Percentiles rank a stretch among this genome's conserved stretches.
Conservation (phyloP, 495 filamentous ascomycete genomes). For the Eremomyces bilateralis region DNA sequence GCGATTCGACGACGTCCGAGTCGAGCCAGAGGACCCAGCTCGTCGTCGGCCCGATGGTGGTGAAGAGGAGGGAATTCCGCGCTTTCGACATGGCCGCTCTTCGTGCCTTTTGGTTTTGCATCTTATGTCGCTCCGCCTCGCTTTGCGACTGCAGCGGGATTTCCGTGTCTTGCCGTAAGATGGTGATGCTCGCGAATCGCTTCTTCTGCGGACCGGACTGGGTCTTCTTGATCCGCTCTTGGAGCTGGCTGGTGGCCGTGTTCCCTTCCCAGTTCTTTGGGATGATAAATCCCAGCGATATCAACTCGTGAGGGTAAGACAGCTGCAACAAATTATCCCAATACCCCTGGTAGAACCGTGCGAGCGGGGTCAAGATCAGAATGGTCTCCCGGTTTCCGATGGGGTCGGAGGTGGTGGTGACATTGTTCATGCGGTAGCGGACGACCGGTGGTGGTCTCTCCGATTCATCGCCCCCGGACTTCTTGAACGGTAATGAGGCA, state of each 20-base stretch:
- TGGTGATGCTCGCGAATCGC: slow-evolving; percentile 78
- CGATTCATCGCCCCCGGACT: slow-evolving; percentile 32
- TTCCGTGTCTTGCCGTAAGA: slow-evolving; percentile 88
- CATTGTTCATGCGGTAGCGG: slow-evolving; percentile 83
- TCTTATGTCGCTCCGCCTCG: slow-evolving; percentile 75
- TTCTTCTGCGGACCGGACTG: slow-evolving; percentile 58
- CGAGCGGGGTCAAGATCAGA: slow-evolving; percentile 80
- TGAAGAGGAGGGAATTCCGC: slow-evolving; percentile 84
- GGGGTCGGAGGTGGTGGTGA: slow-evolving; percentile 59
- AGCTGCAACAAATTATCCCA: slow-evolving; percentile 86
- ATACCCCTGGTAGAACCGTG: slow-evolving; percentile 79
- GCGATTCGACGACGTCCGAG: slow-evolving; percentile 78
- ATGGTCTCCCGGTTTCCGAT: slow-evolving; percentile 62
- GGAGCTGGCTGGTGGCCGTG: slow-evolving; percentile 53
- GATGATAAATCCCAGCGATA: slow-evolving; percentile 89
- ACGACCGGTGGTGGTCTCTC: slow-evolving; percentile 62
- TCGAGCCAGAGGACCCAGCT: slow-evolving; percentile 97
- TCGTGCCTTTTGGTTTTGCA: slow-evolving; percentile 66
- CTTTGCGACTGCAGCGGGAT: slow-evolving; percentile 57
- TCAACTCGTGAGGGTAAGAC: slow-evolving; percentile 76
- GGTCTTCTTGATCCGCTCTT: slow-evolving; percentile 63
- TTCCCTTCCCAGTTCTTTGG: slow-evolving; percentile 83
- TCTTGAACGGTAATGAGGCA: slow-evolving; percentile 63
- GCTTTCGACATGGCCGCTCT: slow-evolving; percentile 82
- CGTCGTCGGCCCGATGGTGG: slow-evolving; percentile 82